Base-by-base conservation (phyloP, 805 yeast species). In the Lachancea meyersii region DNA sequence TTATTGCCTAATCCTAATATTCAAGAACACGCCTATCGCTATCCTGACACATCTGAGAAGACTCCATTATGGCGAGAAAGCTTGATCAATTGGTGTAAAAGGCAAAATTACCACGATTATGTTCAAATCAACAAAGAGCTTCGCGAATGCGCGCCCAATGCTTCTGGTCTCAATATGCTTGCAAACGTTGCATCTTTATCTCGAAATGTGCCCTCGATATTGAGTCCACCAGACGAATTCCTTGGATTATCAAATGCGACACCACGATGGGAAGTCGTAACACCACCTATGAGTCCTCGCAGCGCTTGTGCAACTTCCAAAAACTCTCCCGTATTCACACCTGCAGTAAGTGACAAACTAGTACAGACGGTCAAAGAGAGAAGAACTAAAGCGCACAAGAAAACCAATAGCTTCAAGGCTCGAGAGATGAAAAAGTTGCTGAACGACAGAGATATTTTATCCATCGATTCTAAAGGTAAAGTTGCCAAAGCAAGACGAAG, bases 381-480 rank as follows among this genome's bases (percentile, higher is more conserved):
- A 37, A 35, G 43, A 31, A 23, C 46, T 13, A 31, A 43, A 19
- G 35, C 52, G 20, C 68, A 63, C 43, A 62, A 57, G 45, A 63
- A 63, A 41, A 60, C 64, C 2, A 61, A 62, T 43, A 60, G 65
- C 38, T 63, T 62, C 41, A 63, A 62, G 47, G 67, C 67, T 2
- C 46, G 61, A 41, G 62, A 62, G 47, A 36, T 62, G 40, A 63
- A 61, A 37, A 57, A 56, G 27, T 43, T 63, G 36, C 45, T 63
- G 27, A 55, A 53, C 26, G 52, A 55, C 37, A 54, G 68, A 43
- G 61, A 61, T 39, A 38, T 59, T 6, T 43, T 62, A n/a, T 55
- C 58, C 18, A 41, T 41, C 26, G 53, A 52, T 30, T 54, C 63
- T 3, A 52, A 49, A 37, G 46, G 51, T 5, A 35, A 34, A n/a